Evolutionary conservation across 768 basidiomycete species (phyloP), one percentile per base, ranked within the genome.

Genomic region (Phaeolepiota aurea): DNA sequence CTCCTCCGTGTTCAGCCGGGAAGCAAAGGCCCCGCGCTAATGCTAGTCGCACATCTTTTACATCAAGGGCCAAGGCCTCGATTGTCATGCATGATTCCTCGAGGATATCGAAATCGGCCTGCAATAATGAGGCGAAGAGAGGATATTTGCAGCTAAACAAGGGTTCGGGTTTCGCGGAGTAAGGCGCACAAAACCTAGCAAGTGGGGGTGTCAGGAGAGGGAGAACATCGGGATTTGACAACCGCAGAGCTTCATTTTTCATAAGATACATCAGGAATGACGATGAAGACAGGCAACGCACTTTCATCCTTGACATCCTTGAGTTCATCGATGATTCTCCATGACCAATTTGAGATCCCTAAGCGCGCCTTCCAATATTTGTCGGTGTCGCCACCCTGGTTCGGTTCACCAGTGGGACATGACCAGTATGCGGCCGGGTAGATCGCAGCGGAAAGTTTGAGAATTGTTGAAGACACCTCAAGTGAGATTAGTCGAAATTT

Each of bases 391-490:
- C 18, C 49, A n/a, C 56, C 42, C 19, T 49, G 58, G 1, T 54
- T 47, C 11, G 58, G 40, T 11, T 44, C 15, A 20, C 41, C 39
- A 10, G 44, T 40, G 21, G 49, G 44, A 4, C 47, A 51, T 16
- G 66, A 59, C 87, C 88, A 90, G 10, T 73, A 63, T 7, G 76
- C 77, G 10, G 79, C 74, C n/a, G 82, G 82, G 55, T 87, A 91
- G 54, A 89, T 69, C 3, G 75, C 70, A 5, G 67, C 69, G 2
- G 82, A 76, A 25, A 90, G 55, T 42, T 76, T 78, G 42, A 89
- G 65, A 35, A 90, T 73, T 1, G 80, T 83, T 46, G 71, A 57
- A 3, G 79, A 76, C 5, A 81, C 76, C 54, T 86, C 82, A 4
- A 83, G 64, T 1, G 81, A 81, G 28, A 73, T 77, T 23, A 92